Percentiles rank a stretch among this genome's conserved stretches.
Evolutionary conservation across 2,329 filamentous ascomycete genomes (phyloP).

Genomic region (Calonectria honghensis): DNA sequence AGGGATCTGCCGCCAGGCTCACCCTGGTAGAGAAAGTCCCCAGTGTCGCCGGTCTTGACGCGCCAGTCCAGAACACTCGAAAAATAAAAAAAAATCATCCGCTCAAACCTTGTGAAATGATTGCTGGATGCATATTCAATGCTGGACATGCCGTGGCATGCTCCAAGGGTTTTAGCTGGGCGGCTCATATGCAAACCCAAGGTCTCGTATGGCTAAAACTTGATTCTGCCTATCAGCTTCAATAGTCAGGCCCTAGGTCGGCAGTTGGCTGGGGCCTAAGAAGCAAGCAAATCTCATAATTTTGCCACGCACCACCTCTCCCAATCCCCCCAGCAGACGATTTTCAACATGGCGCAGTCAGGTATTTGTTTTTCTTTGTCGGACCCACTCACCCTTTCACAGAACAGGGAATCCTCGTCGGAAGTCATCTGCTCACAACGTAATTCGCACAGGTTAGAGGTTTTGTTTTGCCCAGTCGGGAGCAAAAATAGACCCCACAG

Average conservation of each 20-base stretch:
- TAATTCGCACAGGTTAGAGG: neutral
- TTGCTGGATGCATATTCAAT: constrained; percentile 5
- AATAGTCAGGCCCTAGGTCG: neutral
- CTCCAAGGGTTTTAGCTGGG: constrained; percentile 43
- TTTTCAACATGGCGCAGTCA: constrained; percentile 13
- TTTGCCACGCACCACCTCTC: constrained; percentile 7
- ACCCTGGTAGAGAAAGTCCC: neutral
- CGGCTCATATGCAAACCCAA: constrained; percentile 12
- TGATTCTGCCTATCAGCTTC: constrained; percentile 13
- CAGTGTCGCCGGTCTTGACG: neutral
- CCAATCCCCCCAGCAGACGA: neutral
- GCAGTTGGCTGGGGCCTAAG: constrained; percentile 7
- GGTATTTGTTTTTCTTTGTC: neutral
- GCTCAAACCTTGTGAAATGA: constrained; percentile 14
- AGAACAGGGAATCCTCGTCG: constrained; percentile 7
- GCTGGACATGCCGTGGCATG: constrained; percentile 46
- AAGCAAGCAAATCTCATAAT: constrained; percentile 8
- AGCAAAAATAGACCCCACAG: constrained; percentile 49
- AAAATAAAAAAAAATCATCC: neutral
- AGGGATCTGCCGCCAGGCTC: constrained; percentile 32
- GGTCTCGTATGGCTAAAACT: constrained; percentile 5
- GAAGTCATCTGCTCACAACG: neutral
- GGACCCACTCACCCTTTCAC: neutral
- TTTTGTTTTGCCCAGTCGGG: constrained; percentile 3
- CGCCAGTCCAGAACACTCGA: neutral